Percentiles rank a stretch among this genome's conserved stretches.
Evolutionary conservation across 805 yeast genomes (phyloP).

Genomic region (Wickerhamiella slavikovae): DNA sequence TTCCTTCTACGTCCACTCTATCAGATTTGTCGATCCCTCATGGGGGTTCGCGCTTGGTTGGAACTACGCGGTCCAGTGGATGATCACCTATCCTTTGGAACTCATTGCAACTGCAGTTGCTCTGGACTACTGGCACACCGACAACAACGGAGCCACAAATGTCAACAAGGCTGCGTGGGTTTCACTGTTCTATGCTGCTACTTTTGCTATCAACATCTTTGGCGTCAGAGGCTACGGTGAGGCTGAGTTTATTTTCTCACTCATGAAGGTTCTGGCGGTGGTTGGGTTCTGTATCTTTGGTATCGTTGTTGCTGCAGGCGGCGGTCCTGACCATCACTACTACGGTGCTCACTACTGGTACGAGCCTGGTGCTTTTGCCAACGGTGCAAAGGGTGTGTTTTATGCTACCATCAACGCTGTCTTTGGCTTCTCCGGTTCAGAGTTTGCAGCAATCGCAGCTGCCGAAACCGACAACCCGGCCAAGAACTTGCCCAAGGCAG

Average conservation of each 20-base stretch:
- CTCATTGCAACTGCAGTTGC: conserved; percentile 37
- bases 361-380: conserved; percentile 39
- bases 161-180: conserved; percentile 38
- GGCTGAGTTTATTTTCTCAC: conserved; percentile 40
- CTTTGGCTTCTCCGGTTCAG: conserved; percentile 45
- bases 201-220: conserved; percentile 30
- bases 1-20: conserved; percentile 34
- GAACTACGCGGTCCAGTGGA: conserved; percentile 44
- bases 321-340: conserved; percentile 33
- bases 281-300: conserved; percentile 44
- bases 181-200: conserved; percentile 30
- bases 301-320: conserved; percentile 30
- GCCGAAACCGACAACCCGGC: conserved; percentile 50
- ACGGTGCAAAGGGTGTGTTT: conserved; percentile 45
- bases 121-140: conserved; percentile 30
- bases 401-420: conserved; percentile 49
- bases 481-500: conserved; percentile 39
- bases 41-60: conserved; percentile 50
- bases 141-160: conserved; percentile 13
- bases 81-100: conserved; percentile 42
- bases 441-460: conserved; percentile 44
- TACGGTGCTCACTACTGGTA: conserved; percentile 41
- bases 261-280: conserved; percentile 37
- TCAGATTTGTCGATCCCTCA: conserved; percentile 38
- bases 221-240: conserved; percentile 45